phyloP scores from a whole-genome alignment of 805 yeast genomes.

The Kluyveromyces nonfermentans region DNA sequence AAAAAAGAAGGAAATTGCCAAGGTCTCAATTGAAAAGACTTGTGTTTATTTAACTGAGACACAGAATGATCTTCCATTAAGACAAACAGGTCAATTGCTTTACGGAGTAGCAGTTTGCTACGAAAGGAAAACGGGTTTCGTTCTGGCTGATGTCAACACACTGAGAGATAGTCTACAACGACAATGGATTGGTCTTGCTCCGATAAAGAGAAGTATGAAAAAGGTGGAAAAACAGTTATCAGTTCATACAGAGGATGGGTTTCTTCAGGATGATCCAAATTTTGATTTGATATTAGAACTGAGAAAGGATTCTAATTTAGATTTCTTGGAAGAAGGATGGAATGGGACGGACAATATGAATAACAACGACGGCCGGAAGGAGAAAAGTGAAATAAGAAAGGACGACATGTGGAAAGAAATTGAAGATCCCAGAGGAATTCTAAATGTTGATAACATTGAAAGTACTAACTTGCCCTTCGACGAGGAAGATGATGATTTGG shows the following conservation, averaged over 20 bases:
- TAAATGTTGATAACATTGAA: not conserved
- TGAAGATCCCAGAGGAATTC: not conserved
- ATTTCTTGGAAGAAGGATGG: not conserved
- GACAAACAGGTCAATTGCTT: constrained; percentile 22
- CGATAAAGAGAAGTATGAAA: not conserved
- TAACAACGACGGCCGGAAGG: not conserved
- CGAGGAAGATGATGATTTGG: constrained; percentile 2
- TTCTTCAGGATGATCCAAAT: constrained; percentile 4
- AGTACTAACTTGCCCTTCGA: not conserved
- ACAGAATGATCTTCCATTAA: constrained; percentile 16
- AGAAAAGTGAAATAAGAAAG: not conserved
- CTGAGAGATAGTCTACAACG: constrained; percentile 18
- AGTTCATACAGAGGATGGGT: not conserved
- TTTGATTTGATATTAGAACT: constrained; percentile 1
- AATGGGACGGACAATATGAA: not conserved
- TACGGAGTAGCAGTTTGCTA: constrained; percentile 28
- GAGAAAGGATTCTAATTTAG: not conserved
- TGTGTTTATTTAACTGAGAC: constrained; percentile 18
- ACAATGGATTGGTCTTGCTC: constrained; percentile 5
- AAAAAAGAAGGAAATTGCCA: constrained; percentile 24
- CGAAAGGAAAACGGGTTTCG: constrained; percentile 24
- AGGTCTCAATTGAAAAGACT: constrained; percentile 26
- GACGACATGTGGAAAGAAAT: constrained; percentile 4
- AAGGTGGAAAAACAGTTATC: not conserved
- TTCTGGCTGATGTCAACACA: constrained; percentile 20